Evolutionary conservation across 768 basidiomycete genomes (phyloP).

Genomic region (Jaapia argillacea): DNA sequence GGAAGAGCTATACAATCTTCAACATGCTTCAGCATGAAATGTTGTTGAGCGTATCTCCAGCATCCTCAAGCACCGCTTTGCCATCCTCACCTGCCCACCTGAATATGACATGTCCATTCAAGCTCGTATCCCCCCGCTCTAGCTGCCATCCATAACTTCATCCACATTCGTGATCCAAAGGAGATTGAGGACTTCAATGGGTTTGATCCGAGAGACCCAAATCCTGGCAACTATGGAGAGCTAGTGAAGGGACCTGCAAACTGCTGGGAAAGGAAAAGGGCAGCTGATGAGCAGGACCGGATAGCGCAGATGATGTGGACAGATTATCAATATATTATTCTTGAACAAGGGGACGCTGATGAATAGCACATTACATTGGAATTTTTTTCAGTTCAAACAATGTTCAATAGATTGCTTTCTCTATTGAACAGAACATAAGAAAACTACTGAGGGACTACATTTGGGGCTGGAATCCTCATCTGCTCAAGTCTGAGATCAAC

Average conservation of each 20-base stretch:
- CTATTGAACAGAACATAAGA: too few species aligned
- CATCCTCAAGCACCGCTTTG: slow-evolving; percentile 4
- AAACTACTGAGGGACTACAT: too few species aligned
- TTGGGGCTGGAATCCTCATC: neutral
- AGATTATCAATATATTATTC: too few species aligned
- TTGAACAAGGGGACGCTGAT: too few species aligned
- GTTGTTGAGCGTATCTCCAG: slow-evolving; percentile 15
- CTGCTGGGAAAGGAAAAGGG: too few species aligned
- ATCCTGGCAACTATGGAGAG: neutral
- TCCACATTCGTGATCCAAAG: slow-evolving; percentile 16
- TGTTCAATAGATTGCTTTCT: too few species aligned
- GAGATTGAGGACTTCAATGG: slow-evolving; percentile 1
- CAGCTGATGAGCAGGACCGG: too few species aligned
- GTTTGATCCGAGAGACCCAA: neutral
- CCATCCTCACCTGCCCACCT: slow-evolving; percentile 6
- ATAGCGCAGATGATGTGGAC: too few species aligned
- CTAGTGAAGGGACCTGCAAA: neutral
- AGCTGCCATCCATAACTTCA: slow-evolving; percentile 23
- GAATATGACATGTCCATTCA: slow-evolving; percentile 18
- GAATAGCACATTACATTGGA: too few species aligned
- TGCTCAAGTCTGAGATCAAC: neutral
- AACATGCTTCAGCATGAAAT: slow-evolving; percentile 14
- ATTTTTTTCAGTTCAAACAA: too few species aligned
- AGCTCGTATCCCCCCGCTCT: slow-evolving; percentile 19
- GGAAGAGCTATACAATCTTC: slow-evolving; percentile 13